Evolutionary conservation across 2,329 filamentous ascomycete species (phyloP).

Genomic region (Aspergillus amoenus): DNA sequence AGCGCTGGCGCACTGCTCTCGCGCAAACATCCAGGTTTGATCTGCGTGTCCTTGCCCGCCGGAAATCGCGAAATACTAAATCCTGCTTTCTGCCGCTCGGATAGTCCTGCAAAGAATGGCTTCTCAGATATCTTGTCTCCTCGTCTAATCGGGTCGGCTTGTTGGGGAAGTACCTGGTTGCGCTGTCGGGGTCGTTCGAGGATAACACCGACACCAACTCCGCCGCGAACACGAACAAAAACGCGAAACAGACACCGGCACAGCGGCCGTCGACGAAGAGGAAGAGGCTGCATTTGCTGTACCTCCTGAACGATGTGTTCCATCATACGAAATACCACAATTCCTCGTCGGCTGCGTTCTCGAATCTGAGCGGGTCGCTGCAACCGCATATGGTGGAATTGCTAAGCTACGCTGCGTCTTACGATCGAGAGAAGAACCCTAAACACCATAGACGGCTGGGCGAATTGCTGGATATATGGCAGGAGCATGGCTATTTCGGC

Average conservation of each 20-base stretch:
- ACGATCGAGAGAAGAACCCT: slow-evolving; percentile 57
- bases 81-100: slow-evolving; percentile 16
- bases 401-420: slow-evolving; percentile 56
- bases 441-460: slow-evolving; percentile 67
- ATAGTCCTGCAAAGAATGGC: slow-evolving; percentile 88
- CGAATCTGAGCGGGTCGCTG: slow-evolving; percentile 55
- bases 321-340: slow-evolving; percentile 63
- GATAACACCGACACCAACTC: slow-evolving; percentile 17
- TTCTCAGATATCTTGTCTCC: slow-evolving; percentile 67
- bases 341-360: slow-evolving; percentile 42
- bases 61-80: slow-evolving; percentile 37
- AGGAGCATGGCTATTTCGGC: slow-evolving; percentile 63
- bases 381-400: slow-evolving; percentile 63
- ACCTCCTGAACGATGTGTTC: slow-evolving; percentile 75
- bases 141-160: slow-evolving; percentile 66
- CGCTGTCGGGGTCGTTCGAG: slow-evolving; percentile 62
- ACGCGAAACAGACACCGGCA: slow-evolving; percentile 11
- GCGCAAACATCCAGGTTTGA: slow-evolving; percentile 86
- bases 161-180: slow-evolving; percentile 73
- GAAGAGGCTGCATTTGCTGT: slow-evolving; percentile 72
- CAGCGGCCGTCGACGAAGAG: slow-evolving; percentile 58
- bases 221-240: slow-evolving; percentile 7
- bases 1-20: slow-evolving; percentile 69
- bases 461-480: slow-evolving; percentile 68
- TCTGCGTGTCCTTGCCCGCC: slow-evolving; percentile 30